Base-by-base conservation (phyloP, 257 asterid species). In the Nicotiana attenuata region DNA sequence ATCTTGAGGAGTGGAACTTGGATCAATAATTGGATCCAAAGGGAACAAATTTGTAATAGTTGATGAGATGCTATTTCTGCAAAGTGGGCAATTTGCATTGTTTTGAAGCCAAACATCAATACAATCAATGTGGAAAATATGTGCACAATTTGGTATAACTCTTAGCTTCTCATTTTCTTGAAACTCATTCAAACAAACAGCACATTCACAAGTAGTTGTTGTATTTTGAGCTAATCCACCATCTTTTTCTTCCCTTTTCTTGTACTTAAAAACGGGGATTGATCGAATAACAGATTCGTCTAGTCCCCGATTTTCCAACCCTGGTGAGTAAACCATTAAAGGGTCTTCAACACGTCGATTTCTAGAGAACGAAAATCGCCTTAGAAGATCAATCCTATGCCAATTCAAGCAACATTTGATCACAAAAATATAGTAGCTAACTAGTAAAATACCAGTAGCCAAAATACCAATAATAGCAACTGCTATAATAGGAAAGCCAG, bases 71-170 rank as follows among this genome's bases (percentile, higher is more conserved):
- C 93, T 91, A 11, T 82, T 87, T 45, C 98, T 78, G 28, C 99
- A 93, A 11, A 96, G 93, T 0, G 99, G 99, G 81, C 99, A 96
- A 59, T 92, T 96, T 15, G 97, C 94, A 77, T 91, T 96, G 88
- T 88, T 91, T 67, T 92, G 98, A 33, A 96, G 97, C 99, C 98
- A 96, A 15, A 96, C 89, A 71, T 93, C 99, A 10, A 93, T 96
- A 56, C 99, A 96, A 80, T 96, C 99, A 0, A 93, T 89, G 82
- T 95, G 98, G 26, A 95, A 95, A 5, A 90, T 73, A 52, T 95
- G 99, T 47, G 81, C 86, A 38, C 99, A 92, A 8, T 87, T 88
- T 5, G 99, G 99, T 8, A 95, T 91, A 10, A 83, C 75, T 66
- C 97, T 87, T 1, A 95, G 89, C 88, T 88, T 91, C 33, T 95